These are phyloP conservation scores for Herpetomonas tarakana DNA, from an alignment of 208 protist genomes.

Conservation along the genomic window DNA sequence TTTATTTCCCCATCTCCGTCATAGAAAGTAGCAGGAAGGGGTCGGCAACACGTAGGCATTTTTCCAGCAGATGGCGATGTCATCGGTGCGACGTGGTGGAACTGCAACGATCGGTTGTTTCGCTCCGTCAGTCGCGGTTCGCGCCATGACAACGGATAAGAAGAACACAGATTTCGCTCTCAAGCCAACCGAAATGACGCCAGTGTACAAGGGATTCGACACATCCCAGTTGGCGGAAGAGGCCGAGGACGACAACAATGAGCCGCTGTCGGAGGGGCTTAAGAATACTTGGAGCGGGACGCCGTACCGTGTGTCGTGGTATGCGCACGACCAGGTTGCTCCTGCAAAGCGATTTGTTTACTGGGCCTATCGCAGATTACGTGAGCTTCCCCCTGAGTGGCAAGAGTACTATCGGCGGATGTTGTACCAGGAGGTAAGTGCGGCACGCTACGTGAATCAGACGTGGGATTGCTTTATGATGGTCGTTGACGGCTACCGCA, in stretches of 20 bases:
- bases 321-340: constrained; percentile 54
- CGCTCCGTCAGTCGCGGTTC: too few relatives aligned
- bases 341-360: constrained; percentile 82
- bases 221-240: neutral
- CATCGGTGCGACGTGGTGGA: too few relatives aligned
- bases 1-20: too few relatives aligned
- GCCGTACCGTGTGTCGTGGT: constrained; percentile 80
- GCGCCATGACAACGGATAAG: neutral
- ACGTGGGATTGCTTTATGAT: constrained; percentile 91
- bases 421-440: constrained; percentile 78
- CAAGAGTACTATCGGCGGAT: constrained; percentile 85
- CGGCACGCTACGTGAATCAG: constrained; percentile 78
- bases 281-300: constrained; percentile 49
- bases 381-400: constrained; percentile 80
- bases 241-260: constrained; percentile 7
- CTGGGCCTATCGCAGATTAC: constrained; percentile 74
- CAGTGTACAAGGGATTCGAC: constrained; percentile 8
- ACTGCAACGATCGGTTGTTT: too few relatives aligned
- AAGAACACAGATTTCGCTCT: constrained; percentile 4
- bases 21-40: too few relatives aligned
- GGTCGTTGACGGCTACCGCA: constrained; percentile 87
- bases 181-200: constrained; percentile 11
- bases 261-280: constrained; percentile 58
- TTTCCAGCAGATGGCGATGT: too few relatives aligned
- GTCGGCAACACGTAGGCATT: too few relatives aligned